Evolutionary conservation across 2,329 filamentous ascomycete genomes (phyloP), one percentile per base, ranked within the genome.

Genomic region (Paraconiothyrium brasiliense): DNA sequence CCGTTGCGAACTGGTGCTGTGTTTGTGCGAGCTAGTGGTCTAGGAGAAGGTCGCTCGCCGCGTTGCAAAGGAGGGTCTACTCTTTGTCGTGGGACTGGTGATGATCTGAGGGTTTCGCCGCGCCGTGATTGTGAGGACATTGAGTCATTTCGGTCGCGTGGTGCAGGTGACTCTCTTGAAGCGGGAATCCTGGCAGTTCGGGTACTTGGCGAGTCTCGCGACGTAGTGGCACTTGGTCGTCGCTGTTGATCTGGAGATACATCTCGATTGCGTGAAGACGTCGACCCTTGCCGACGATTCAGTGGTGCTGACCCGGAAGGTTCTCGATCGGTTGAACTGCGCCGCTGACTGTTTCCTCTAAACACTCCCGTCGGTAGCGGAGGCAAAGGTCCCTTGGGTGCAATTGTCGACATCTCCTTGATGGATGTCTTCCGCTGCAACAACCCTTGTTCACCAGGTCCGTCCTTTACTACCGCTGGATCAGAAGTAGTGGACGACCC

Each of bases 1-100:
- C 32, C 22, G 30, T 35, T 47, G 4, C 61, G 57, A 1, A 59
- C 44, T 0, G 64, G 37, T 8, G 47, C 22, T 20, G 59, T 62
- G 34, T 48, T 64, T n/a, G 67, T 58, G 14, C 61, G 59, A 6
- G 61, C 10, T 22, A 64, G 8, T 2, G 59, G 44, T 34, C 60
- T 57, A 10, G 66, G 62, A 7, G 59, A 62, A 13, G 58, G 35
- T 30, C 50, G 13, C 41, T 54, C 35, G 14, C 50, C 59, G 57
- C 16, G 59, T 48, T 27, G 47, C 43, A 30, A 35, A 1, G 14
- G 48, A 39, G 20, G 34, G 4, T 46, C 16, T 8, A n/a, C 11
- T 7, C 22, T 47, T 37, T 13, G 35, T 16, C 39, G 16, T 10
- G 27, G 27, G 5, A 37, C 54, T 8, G 67, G 62, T 5, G 58